Conservation (phyloP, 2,329 filamentous ascomycete genomes). For the Trichoderma breve region DNA sequence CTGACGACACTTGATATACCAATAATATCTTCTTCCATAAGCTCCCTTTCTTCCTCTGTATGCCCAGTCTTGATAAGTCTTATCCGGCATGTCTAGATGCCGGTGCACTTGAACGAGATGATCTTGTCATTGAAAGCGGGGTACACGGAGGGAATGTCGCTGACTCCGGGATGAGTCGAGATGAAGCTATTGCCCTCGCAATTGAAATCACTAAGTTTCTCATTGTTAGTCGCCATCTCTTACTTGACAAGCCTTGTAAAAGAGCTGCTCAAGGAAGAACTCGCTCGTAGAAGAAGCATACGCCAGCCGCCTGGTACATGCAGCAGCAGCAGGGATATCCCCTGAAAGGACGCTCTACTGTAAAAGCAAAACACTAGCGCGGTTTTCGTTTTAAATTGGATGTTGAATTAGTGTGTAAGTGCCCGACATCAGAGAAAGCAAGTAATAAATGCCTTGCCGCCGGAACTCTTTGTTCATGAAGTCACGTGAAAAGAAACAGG, state of each 20-base stretch:
- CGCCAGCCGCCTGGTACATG: too few species aligned
- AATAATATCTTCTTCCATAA: neutral
- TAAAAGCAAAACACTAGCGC: too few species aligned
- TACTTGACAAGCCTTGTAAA: neutral
- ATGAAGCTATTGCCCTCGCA: neutral
- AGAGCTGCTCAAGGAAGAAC: neutral
- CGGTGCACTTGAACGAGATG: neutral
- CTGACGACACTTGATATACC: neutral
- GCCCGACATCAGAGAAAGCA: too few species aligned
- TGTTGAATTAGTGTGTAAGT: too few species aligned
- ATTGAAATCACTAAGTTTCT: neutral
- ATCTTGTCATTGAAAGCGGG: neutral
- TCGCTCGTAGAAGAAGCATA: too few species aligned
- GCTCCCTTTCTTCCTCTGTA: neutral
- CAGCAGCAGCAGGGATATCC: too few species aligned
- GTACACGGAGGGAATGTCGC: neutral
- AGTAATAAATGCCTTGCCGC: too few species aligned
- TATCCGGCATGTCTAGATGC: neutral
- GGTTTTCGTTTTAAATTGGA: too few species aligned
- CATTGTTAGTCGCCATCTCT: neutral
- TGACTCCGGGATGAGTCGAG: neutral
- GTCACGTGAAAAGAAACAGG: too few species aligned
- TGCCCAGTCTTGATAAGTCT: neutral
- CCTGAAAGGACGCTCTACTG: too few species aligned
- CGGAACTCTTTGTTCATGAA: too few species aligned